phyloP scores from a whole-genome alignment of 2,329 filamentous ascomycete species.

The Fusarium oligoseptatum region DNA sequence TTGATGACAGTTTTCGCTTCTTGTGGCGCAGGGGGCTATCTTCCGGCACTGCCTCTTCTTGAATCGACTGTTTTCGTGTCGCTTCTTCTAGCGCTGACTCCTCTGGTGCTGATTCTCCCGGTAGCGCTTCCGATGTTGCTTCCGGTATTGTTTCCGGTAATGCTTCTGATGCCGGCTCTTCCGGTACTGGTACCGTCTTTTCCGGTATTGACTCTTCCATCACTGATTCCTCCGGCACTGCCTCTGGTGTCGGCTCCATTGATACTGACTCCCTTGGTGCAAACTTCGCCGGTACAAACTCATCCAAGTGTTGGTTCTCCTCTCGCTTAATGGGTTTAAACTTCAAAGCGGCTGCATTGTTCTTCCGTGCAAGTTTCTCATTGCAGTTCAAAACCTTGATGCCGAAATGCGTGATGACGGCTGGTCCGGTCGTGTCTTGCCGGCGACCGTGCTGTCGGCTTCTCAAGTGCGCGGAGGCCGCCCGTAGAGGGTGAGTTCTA shows the following conservation, averaged over 20 bases:
- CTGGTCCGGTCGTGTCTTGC: neutral
- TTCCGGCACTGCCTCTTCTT: neutral
- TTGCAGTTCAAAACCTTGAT: constrained; percentile 15
- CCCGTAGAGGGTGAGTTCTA: neutral
- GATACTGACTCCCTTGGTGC: neutral
- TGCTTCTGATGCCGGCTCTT: neutral
- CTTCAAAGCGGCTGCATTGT: neutral
- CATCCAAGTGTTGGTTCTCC: neutral
- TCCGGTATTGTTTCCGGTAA: neutral
- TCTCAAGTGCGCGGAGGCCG: constrained; percentile 10
- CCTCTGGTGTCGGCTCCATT: neutral
- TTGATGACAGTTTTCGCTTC: neutral
- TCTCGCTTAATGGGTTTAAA: neutral
- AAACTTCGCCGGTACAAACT: neutral
- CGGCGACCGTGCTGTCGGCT: constrained; percentile 1
- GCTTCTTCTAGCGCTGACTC: neutral
- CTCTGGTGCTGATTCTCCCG: neutral
- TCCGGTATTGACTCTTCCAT: neutral
- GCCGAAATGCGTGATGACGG: constrained; percentile 11
- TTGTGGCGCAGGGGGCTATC: neutral
- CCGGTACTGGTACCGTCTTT: neutral
- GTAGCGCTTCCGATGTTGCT: neutral
- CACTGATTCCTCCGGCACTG: neutral
- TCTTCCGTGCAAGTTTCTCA: constrained; percentile 1
- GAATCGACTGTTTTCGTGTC: neutral